Base-by-base conservation (phyloP, 75 land plant genomes). In the Cunninghamia lanceolata region DNA sequence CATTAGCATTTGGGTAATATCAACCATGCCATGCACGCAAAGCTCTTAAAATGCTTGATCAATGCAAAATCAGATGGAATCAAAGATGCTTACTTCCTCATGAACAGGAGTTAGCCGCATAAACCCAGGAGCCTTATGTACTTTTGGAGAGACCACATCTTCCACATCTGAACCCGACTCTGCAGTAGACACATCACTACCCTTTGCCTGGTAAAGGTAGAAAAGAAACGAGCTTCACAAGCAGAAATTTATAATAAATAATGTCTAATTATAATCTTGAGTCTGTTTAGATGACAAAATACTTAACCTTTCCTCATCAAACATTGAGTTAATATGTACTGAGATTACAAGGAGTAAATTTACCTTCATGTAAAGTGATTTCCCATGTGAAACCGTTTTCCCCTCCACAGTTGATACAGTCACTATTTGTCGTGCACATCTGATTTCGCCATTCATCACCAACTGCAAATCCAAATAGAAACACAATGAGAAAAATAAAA, bases 361-460 rank as follows among this genome's bases (percentile, higher is more conserved):
- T 82, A 95, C 93, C 94, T 94, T 91, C 0, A 59, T 70, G 85
- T 88, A 88, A 5, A 85, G 66, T 39, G 75, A 86, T 38, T 90
- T 91, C 83, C 91, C 88, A 68, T 90, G 93, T 84, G 89, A 90
- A 36, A 89, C 90, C n/a, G 87, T 93, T 86, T 93, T 93, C 87
- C 91, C 92, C 1, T 91, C 96, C 19, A 66, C 46, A 46, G 17
- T 59, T 45, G 86, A 84, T 77, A 93, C 88, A 25, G 85, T 56
- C 34, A 56, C 82, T 21, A 43, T 50, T 56, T 86, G 90, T 14
- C 79, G 88, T 43, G 82, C 90, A 81, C 89, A 93, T 88, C 85
- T 91, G 15, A 88, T 92, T 43, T 90, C 88, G 34, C 97, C 97
- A 92, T 92, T 91, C 85, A 91, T 91, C 63, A 94, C 93, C 85